A percentile compares a stretch with the other conserved stretches of the same genome.
Conservation (phyloP, 768 basidiomycete genomes). For the Clitopilus hobsonii region DNA sequence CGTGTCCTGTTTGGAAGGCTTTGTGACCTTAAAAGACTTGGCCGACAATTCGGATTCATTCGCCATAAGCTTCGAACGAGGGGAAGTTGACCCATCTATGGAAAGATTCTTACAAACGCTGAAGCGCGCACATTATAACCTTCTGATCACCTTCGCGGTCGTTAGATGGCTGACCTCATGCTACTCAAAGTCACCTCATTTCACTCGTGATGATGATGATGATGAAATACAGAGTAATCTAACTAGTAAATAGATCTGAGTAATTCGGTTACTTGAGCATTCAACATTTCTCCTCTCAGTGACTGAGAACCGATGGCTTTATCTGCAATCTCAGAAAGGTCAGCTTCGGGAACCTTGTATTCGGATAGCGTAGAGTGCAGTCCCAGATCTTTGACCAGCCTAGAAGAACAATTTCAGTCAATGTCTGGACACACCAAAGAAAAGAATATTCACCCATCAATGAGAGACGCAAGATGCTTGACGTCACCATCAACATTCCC, state of each 20-base stretch:
- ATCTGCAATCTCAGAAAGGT: constrained; percentile 50
- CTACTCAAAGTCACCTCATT: neutral
- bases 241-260: constrained; percentile 41
- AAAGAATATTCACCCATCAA: constrained; percentile 41
- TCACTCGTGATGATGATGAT: no score
- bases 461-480: constrained; percentile 43
- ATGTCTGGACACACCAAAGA: neutral
- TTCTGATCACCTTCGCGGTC: neutral
- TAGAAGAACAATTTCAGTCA: constrained; percentile 17
- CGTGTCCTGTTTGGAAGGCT: neutral
- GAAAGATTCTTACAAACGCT: neutral
- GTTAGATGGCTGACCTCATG: neutral
- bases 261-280: constrained; percentile 41
- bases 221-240: neutral
- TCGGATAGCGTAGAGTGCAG: constrained; percentile 52
- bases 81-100: neutral
- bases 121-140: no score
- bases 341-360: constrained; percentile 59
- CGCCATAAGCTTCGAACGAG: neutral
- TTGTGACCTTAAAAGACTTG: neutral
- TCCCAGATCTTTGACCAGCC: constrained; percentile 57
- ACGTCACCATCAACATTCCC: constrained; percentile 65
- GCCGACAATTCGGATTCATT: neutral
- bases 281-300: constrained; percentile 24
- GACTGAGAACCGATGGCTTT: constrained; percentile 35